A percentile compares a stretch with the other conserved stretches of the same genome.
These are phyloP conservation scores for Tulasnella sp. DNA, from an alignment of 768 basidiomycete species.

Conservation along the genomic window DNA sequence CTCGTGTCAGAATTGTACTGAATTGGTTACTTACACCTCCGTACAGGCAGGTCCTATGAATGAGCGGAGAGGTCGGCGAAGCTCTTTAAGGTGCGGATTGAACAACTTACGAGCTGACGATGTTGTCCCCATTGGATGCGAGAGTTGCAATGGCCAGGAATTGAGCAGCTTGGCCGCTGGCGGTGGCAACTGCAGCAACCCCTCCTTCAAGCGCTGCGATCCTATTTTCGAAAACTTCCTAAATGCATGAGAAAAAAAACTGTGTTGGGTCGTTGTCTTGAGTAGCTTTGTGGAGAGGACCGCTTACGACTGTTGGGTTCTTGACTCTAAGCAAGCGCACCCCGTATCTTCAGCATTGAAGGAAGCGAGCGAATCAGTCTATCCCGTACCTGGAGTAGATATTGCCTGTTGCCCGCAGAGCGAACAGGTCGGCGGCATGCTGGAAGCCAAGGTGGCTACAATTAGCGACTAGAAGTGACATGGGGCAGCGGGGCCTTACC, in stretches of 20 bases:
- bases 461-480: background rate
- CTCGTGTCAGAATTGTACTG: background rate
- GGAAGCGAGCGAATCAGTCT: background rate
- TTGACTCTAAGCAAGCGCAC: conserved; percentile 44
- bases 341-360: background rate
- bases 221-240: no score
- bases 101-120: conserved; percentile 59
- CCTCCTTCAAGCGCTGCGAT: conserved; percentile 54
- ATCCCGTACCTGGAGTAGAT: conserved; percentile 50
- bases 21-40: conserved; percentile 54
- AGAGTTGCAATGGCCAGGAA: conserved; percentile 64
- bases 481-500: conserved; percentile 39
- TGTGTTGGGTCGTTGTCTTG: background rate
- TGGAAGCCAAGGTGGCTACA: conserved; percentile 35
- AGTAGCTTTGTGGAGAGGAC: background rate
- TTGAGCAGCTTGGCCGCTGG: conserved; percentile 74
- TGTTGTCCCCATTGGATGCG: conserved; percentile 67
- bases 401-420: conserved; percentile 57
- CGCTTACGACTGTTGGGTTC: conserved; percentile 60
- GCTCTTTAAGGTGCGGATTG: background rate
- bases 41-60: conserved; percentile 56
- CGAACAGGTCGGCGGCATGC: conserved; percentile 73
- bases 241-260: background rate
- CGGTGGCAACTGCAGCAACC: conserved; percentile 63
- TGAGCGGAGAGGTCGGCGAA: background rate